These are phyloP conservation scores for Zygoascus meyerae DNA, from an alignment of 1,139 yeast species.

Conservation along the genomic window DNA sequence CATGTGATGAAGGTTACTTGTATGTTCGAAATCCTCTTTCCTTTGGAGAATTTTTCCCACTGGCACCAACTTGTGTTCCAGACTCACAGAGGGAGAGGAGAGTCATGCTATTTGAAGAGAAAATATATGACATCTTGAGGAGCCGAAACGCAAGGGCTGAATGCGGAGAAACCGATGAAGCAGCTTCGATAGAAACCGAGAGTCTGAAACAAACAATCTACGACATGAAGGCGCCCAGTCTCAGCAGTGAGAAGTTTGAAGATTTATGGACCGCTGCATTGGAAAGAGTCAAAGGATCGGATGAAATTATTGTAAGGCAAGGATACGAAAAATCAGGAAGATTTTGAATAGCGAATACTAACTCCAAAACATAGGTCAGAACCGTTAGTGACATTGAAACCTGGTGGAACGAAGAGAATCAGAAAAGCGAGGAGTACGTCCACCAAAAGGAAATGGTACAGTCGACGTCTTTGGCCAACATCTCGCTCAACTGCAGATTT, in stretches of 20 bases:
- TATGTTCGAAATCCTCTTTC: conserved; percentile 52
- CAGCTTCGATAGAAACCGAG: conserved; percentile 25
- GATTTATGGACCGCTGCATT: conserved; percentile 71
- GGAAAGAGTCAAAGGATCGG: conserved; percentile 59
- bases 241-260: conserved; percentile 69
- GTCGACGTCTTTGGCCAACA: conserved; percentile 34
- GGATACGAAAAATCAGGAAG: conserved; percentile 26
- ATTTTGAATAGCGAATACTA: background rate
- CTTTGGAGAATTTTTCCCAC: conserved; percentile 52
- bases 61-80: conserved; percentile 61
- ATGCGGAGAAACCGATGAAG: conserved; percentile 54
- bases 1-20: conserved; percentile 66
- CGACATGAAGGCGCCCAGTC: conserved; percentile 39
- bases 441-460: conserved; percentile 27
- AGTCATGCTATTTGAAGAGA: conserved; percentile 59
- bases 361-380: conserved; percentile 5
- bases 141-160: conserved; percentile 60
- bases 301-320: conserved; percentile 83
- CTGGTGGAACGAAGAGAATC: conserved; percentile 7
- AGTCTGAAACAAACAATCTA: conserved; percentile 27
- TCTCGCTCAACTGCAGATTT: conserved; percentile 32
- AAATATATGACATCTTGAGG: conserved; percentile 61
- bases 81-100: conserved; percentile 70
- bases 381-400: conserved; percentile 7
- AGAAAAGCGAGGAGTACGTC: conserved; percentile 5